Evolutionary conservation across 352 stramenopile species (phyloP).

Genomic region (Pilasporangium apinafurcum): DNA sequence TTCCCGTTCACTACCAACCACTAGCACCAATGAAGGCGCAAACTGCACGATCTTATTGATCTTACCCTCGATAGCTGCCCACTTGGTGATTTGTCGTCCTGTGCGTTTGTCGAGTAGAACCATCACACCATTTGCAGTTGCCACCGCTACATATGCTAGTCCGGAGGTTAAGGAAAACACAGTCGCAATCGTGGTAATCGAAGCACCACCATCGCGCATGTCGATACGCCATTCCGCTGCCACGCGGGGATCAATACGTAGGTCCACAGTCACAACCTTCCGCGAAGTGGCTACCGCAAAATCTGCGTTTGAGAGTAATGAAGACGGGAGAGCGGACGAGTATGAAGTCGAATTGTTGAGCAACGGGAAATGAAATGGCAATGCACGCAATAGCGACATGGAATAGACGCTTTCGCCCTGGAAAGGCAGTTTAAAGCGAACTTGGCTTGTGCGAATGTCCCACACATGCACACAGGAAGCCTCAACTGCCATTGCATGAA

Average conservation of each 20-base stretch:
- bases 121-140: slow-evolving; percentile 29
- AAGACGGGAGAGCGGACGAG: neutral
- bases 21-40: slow-evolving; percentile 43
- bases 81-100: slow-evolving; percentile 31
- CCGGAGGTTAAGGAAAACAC: slow-evolving; percentile 14
- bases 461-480: slow-evolving; percentile 49
- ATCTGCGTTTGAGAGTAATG: slow-evolving; percentile 20
- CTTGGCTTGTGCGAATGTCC: slow-evolving; percentile 63
- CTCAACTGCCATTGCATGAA: slow-evolving; percentile 30
- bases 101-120: slow-evolving; percentile 51
- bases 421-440: slow-evolving; percentile 49
- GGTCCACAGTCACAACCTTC: slow-evolving; percentile 42
- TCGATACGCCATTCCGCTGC: slow-evolving; percentile 64
- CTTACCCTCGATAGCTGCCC: slow-evolving; percentile 46
- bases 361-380: slow-evolving; percentile 7
- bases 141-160: slow-evolving; percentile 28
- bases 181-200: slow-evolving; percentile 28
- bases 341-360: neutral
- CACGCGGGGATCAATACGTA: slow-evolving; percentile 31
- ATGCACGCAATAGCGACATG: slow-evolving; percentile 16
- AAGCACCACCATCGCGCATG: slow-evolving; percentile 17
- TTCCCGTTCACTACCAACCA: slow-evolving; percentile 58
- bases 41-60: slow-evolving; percentile 54
- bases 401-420: slow-evolving; percentile 34
- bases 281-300: slow-evolving; percentile 44